Percentiles rank a stretch among this genome's conserved stretches.
Evolutionary conservation across 2,329 filamentous ascomycete species (phyloP).

Genomic region (Fusarium nodosum): DNA sequence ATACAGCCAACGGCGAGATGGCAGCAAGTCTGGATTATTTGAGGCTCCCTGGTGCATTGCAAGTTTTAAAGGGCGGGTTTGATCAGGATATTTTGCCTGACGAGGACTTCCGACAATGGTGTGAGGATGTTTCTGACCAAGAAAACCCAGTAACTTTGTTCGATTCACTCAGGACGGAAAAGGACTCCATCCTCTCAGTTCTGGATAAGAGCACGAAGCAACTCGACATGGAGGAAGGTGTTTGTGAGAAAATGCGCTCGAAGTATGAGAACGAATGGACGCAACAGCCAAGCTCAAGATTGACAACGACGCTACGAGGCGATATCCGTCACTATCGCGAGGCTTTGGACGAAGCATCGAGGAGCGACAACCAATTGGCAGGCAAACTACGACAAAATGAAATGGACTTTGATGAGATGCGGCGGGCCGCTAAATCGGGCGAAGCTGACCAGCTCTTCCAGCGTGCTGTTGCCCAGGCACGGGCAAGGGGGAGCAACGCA

Average conservation of each 20-base stretch:
- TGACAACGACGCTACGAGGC: slow-evolving; percentile 87
- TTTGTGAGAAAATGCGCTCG: slow-evolving; percentile 98
- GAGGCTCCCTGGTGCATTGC: slow-evolving; percentile 87
- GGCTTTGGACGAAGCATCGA: slow-evolving; percentile 88
- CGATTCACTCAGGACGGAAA: slow-evolving; percentile 82
- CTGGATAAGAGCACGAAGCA: slow-evolving; percentile 88
- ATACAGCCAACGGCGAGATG: slow-evolving; percentile 95
- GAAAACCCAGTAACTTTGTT: slow-evolving; percentile 84
- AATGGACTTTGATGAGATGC: slow-evolving; percentile 94
- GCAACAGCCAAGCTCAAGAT: slow-evolving; percentile 90
- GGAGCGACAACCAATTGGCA: slow-evolving; percentile 87
- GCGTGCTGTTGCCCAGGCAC: slow-evolving; percentile 83
- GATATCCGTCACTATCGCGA: slow-evolving; percentile 91
- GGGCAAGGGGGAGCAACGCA: slow-evolving; percentile 72
- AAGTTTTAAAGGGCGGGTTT: slow-evolving; percentile 91
- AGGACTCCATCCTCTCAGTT: slow-evolving; percentile 77
- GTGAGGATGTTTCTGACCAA: slow-evolving; percentile 89
- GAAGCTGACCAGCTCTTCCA: slow-evolving; percentile 93
- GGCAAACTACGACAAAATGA: slow-evolving; percentile 88
- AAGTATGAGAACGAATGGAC: slow-evolving; percentile 98
- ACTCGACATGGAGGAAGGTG: slow-evolving; percentile 95
- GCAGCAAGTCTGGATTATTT: slow-evolving; percentile 94
- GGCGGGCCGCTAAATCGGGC: slow-evolving; percentile 85
- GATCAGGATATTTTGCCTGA: slow-evolving; percentile 91
- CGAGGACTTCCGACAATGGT: slow-evolving; percentile 94